Percentiles rank a stretch among this genome's conserved stretches.
These are phyloP conservation scores for Patellaria atrata DNA, from an alignment of 495 filamentous ascomycete species.

Conservation along the genomic window DNA sequence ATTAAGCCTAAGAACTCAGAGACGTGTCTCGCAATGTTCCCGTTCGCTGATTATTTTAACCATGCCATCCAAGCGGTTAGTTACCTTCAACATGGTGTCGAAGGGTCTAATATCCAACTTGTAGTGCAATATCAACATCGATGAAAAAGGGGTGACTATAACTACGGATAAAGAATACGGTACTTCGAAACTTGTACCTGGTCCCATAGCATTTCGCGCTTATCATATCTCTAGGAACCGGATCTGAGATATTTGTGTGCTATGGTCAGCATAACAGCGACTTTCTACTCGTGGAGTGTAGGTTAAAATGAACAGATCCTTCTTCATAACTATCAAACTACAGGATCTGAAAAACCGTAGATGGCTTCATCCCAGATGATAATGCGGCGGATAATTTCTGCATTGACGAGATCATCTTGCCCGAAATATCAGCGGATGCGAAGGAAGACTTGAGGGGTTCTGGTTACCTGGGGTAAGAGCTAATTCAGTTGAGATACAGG, in stretches of 20 bases:
- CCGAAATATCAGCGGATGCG: slow-evolving; percentile 9
- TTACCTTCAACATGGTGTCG: slow-evolving; percentile 10
- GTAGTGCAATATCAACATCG: slow-evolving; percentile 49
- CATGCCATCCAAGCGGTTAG: slow-evolving; percentile 43
- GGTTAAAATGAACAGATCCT: slow-evolving; percentile 5
- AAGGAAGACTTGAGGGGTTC: no score
- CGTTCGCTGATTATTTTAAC: slow-evolving; percentile 83
- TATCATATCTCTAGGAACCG: slow-evolving; percentile 23
- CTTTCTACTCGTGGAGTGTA: slow-evolving; percentile 65
- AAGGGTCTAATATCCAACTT: slow-evolving; percentile 11
- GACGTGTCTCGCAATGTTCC: slow-evolving; percentile 67
- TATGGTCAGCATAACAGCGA: slow-evolving; percentile 75
- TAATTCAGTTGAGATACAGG: no score
- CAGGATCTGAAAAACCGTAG: slow-evolving; percentile 20
- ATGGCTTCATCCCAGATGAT: slow-evolving; percentile 56
- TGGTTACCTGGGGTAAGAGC: no score
- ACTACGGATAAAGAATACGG: slow-evolving; percentile 40
- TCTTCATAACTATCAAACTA: background rate
- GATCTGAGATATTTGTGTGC: slow-evolving; percentile 64
- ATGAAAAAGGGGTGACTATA: slow-evolving; percentile 46
- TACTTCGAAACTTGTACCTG: slow-evolving; percentile 22
- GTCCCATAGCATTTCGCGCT: background rate
- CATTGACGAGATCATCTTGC: slow-evolving; percentile 55
- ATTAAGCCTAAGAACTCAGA: slow-evolving; percentile 44
- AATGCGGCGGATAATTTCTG: slow-evolving; percentile 53